Evolutionary conservation across 148 eudicot species (phyloP).

Genomic region (Rhododendron mucronatum): DNA sequence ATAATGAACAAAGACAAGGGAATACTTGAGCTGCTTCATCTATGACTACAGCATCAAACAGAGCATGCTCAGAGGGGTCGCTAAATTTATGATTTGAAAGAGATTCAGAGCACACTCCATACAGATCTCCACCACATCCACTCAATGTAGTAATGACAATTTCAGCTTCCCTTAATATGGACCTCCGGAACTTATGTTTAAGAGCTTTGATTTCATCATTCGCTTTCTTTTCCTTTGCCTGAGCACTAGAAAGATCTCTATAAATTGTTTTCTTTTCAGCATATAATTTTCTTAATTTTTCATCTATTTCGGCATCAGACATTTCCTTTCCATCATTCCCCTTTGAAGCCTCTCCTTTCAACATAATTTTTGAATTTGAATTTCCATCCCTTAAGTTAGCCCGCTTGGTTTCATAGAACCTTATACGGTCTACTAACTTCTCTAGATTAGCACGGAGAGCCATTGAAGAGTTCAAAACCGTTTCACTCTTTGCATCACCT

Average conservation of each 20-base stretch:
- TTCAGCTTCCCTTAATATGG: conserved; percentile 91
- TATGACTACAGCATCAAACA: conserved; percentile 95
- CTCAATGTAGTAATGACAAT: conserved; percentile 92
- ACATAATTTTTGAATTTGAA: conserved; percentile 30
- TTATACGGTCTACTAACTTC: conserved; percentile 75
- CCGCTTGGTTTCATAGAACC: conserved; percentile 76
- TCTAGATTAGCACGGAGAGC: conserved; percentile 71
- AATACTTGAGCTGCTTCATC: conserved; percentile 99
- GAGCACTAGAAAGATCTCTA: conserved; percentile 62
- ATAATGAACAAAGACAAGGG: background rate
- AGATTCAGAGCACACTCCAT: conserved; percentile 80
- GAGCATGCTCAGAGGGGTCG: conserved; percentile 51
- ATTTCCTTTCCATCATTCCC: conserved; percentile 44
- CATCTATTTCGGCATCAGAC: conserved; percentile 63
- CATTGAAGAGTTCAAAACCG: conserved; percentile 41
- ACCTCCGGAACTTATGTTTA: conserved; percentile 58
- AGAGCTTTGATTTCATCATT: conserved; percentile 77
- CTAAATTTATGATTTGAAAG: conserved; percentile 47
- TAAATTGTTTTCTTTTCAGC: conserved; percentile 66
- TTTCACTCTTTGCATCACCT: conserved; percentile 35
- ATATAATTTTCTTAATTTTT: conserved; percentile 67
- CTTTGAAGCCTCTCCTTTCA: conserved; percentile 40
- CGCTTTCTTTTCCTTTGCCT: conserved; percentile 75
- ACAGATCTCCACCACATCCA: conserved; percentile 97
- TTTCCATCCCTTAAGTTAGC: conserved; percentile 65